phyloP scores from a whole-genome alignment of 768 basidiomycete species.

The Chlorophyllum brunneum region DNA sequence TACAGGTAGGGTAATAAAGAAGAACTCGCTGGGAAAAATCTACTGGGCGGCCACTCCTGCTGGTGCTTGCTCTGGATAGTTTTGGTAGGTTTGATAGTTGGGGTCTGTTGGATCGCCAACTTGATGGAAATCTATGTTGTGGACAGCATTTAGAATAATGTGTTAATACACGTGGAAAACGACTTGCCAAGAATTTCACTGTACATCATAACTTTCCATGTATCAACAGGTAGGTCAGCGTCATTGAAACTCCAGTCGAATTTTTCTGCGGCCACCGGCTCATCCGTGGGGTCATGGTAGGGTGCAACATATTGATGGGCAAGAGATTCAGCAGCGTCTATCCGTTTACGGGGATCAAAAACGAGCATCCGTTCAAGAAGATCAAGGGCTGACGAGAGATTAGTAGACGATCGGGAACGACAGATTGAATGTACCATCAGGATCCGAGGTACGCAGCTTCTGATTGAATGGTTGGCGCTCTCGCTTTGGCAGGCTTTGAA shows the following conservation, averaged over 20 bases:
- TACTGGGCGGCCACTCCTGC: neutral
- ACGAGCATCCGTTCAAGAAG: constrained; percentile 98
- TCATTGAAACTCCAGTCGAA: constrained; percentile 99
- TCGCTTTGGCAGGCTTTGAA: constrained; percentile 96
- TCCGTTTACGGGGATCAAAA: constrained; percentile 96
- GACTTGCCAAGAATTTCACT: constrained; percentile 88
- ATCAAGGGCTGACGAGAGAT: constrained; percentile 68
- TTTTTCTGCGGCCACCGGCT: constrained; percentile 88
- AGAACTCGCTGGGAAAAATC: neutral
- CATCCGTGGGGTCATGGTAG: constrained; percentile 98
- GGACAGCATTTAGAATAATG: neutral
- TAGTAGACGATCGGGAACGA: neutral
- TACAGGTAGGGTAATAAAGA: constrained; percentile 1
- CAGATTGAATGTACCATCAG: constrained; percentile 55
- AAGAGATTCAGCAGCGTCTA: constrained; percentile 89
- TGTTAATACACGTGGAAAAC: neutral
- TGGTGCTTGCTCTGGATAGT: neutral
- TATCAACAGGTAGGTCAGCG: constrained; percentile 96
- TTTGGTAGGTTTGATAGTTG: constrained; percentile 6
- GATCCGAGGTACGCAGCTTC: constrained; percentile 86
- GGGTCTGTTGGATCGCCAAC: constrained; percentile 46
- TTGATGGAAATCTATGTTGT: constrained; percentile 75
- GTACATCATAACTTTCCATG: constrained; percentile 99
- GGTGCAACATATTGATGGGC: constrained; percentile 92
- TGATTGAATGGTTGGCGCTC: constrained; percentile 93